These are phyloP conservation scores for Kwoniella heveanensis DNA, from an alignment of 768 basidiomycete species.

Conservation along the genomic window DNA sequence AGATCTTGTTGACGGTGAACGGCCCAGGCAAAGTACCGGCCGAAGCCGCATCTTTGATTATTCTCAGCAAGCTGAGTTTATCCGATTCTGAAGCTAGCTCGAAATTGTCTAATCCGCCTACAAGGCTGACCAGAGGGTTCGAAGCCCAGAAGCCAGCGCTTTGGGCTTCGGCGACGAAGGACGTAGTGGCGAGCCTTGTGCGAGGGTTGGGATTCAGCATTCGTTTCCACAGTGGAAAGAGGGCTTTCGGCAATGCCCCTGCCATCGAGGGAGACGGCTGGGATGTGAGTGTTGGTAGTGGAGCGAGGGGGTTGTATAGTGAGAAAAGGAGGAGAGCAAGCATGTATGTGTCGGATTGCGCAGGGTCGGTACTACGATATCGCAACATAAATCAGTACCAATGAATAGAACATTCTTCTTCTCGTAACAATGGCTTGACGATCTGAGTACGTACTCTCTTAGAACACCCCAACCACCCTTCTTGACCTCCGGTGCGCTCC, in stretches of 20 bases:
- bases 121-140: constrained; percentile 82
- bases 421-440: not conserved
- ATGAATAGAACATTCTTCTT: not conserved
- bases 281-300: constrained; percentile 71
- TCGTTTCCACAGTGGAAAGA: constrained; percentile 82
- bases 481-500: constrained; percentile 78
- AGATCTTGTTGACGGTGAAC: constrained; percentile 79
- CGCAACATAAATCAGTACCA: constrained; percentile 1
- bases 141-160: constrained; percentile 72
- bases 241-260: constrained; percentile 70
- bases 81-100: constrained; percentile 77
- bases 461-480: constrained; percentile 79
- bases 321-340: constrained; percentile 82
- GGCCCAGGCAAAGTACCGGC: constrained; percentile 78
- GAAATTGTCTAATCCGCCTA: constrained; percentile 82
- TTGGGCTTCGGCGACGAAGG: constrained; percentile 69
- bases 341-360: constrained; percentile 80
- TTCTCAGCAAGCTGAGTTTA: constrained; percentile 70
- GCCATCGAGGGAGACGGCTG: constrained; percentile 73
- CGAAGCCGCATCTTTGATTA: constrained; percentile 68
- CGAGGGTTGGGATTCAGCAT: constrained; percentile 87
- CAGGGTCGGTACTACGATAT: constrained; percentile 59
- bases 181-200: constrained; percentile 71
- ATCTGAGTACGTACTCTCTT: constrained; percentile 68
- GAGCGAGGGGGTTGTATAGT: constrained; percentile 83